A percentile compares a stretch with the other conserved stretches of the same genome.
Evolutionary conservation across 306 rosid genomes (phyloP).

Genomic region (peach (Prunus persica)): Prunus_persica_NCBIv2 NC_034015.1:21563001-21563500

Average conservation of each 20-base stretch:
- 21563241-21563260: neutral
- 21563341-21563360: neutral
- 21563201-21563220: neutral
- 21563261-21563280: neutral
- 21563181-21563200: neutral
- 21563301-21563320: neutral
- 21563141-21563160: neutral
- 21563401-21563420: conserved; percentile 38
- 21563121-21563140: neutral
- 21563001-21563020: neutral
- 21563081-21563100: too few relatives aligned
- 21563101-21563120: too few relatives aligned
- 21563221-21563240: neutral
- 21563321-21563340: neutral
- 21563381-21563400: neutral
- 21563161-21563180: neutral
- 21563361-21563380: neutral
- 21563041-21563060: too few relatives aligned
- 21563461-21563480: conserved; percentile 49
- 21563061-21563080: too few relatives aligned
- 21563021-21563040: neutral
- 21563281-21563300: neutral
- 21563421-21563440: conserved; percentile 39
- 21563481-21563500: conserved; percentile 44
- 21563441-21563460: conserved; percentile 32